Evolutionary conservation across 441 rosid genomes (phyloP).

Genomic region (Biscutella laevigata): DNA sequence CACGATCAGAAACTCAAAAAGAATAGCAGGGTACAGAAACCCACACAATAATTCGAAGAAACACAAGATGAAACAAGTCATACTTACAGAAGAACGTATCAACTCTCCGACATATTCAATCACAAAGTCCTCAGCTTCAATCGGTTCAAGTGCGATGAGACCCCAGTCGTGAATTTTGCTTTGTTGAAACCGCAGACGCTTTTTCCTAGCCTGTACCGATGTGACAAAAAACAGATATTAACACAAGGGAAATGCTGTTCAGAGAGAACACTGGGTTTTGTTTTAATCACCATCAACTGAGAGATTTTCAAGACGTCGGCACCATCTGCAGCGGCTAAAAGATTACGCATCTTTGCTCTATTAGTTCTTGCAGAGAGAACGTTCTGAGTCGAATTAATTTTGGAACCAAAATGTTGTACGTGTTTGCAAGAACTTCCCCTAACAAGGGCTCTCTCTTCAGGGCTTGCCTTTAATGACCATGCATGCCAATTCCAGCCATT

Average conservation of each 20-base stretch:
- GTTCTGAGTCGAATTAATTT: slow-evolving; percentile 44
- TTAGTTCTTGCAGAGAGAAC: slow-evolving; percentile 95
- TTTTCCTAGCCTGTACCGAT: slow-evolving; percentile 78
- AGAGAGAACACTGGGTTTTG: slow-evolving; percentile 9
- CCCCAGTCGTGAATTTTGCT: slow-evolving; percentile 99
- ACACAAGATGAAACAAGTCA: slow-evolving; percentile 16
- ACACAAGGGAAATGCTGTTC: slow-evolving; percentile 1
- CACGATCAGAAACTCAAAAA: not conserved
- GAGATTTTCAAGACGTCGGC: slow-evolving; percentile 89
- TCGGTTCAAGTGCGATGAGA: slow-evolving; percentile 87
- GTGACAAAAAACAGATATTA: not conserved
- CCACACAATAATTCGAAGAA: not conserved
- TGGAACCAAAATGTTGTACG: slow-evolving; percentile 40
- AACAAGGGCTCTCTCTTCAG: slow-evolving; percentile 64
- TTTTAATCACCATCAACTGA: slow-evolving; percentile 68
- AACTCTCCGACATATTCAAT: slow-evolving; percentile 97
- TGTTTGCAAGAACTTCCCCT: slow-evolving; percentile 52
- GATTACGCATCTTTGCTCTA: slow-evolving; percentile 92
- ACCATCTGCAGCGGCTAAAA: slow-evolving; percentile 97
- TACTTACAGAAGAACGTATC: slow-evolving; percentile 81
- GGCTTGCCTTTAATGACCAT: slow-evolving; percentile 83
- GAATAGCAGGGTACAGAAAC: not conserved
- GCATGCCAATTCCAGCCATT: slow-evolving; percentile 92
- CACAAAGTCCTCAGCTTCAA: slow-evolving; percentile 98
- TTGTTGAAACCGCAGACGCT: slow-evolving; percentile 77